Base-by-base conservation (phyloP, 2,329 filamentous ascomycete genomes). In the Stagonosporopsis vannaccii region DNA sequence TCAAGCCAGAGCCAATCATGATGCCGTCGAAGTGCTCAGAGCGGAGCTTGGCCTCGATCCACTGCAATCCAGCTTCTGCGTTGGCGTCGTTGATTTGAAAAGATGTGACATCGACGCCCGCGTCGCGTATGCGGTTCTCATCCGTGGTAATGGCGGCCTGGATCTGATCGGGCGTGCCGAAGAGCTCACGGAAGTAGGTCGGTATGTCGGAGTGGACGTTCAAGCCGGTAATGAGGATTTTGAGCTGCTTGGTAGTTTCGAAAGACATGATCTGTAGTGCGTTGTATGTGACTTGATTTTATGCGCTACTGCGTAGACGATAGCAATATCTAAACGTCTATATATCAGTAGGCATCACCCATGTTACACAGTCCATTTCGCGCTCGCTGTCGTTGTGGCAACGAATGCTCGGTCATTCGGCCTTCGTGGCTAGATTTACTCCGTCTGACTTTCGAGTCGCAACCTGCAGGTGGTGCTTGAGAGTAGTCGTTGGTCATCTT, bases 141-240 rank as follows among this genome's bases (percentile, higher is more conserved):
- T 50, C 47, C n/a, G 39, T 22, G n/a, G 37, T 28, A 28, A 50
- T 43, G 23, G 47, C 47, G 22, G 37, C 20, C 43, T 43, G 37
- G n/a, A 50, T 50, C 22, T 50, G 20, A n/a, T 43, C 30, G 15
- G 39, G 39, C 15, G 47, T 50, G 47, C 47, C 47, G 22, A 35
- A 42, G 1, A 42, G 30, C 37, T 35, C n/a, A 30, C 39, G 47
- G n/a, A 50, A 43, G 39, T 36, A 50, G n/a, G 30, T 9, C 25
- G 47, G 47, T 4, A 50, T 43, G 22, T 35, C 23, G 39, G 47
- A 39, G 28, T 42, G 28, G n/a, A 50, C 39, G 9, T 6, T 28
- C n/a, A 50, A 33, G 28, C 47, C 47, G 2, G 37, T n/a, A 30
- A 43, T 28, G 47, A 50, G 22, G 39, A 50, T 25, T 22, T 30